Base-by-base conservation (phyloP, 371 early-diverging fungal species). In the Choanephora cucurbitarum region DNA sequence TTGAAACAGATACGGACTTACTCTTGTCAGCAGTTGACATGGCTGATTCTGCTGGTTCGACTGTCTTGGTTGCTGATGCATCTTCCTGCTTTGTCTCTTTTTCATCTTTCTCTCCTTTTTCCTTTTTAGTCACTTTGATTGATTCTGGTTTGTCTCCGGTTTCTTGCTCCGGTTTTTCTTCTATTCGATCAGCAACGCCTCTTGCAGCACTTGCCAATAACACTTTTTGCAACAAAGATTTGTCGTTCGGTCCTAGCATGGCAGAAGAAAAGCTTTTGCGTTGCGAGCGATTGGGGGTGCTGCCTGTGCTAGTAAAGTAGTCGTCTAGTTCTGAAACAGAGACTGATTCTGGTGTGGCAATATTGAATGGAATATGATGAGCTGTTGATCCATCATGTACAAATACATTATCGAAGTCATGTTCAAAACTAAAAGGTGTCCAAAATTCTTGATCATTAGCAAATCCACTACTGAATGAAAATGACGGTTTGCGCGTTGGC, bases 281-380 rank as follows among this genome's bases (percentile, higher is more conserved):
- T 11, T 65, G 56, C 8, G 57, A 53, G 13, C 45, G 37, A 49
- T 41, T 52, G 0, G 53, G 44, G 8, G 41, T 5, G 13, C 44
- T 44, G 1, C 44, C 28, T 18, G 62, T 58, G 14, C 46, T 62
- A 5, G 60, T 58, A 49, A 79, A 79, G 21, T 79, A 79, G 19
- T 65, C 55, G 28, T 79, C 80, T 15, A 79, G 47, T 52, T 79
- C 80, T 17, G 72, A 64, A 13, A 74, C 70, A 28, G 77, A 74
- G 4, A 76, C 66, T 18, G 80, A 76, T 52, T 79, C 77, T 8
- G 80, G 80, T 13, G 76, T 64, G 22, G 66, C 74, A 55, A 79
- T 75, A 41, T 72, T 70, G 42, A 73, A 62, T 44, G 68, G 63
- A 41, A 63, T 59, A 18, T 51, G 44, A 51, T 52, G 64, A 1